Conservation (phyloP, 1,284 basidiomycete species). For the Fomitopsis schrenkii region DNA sequence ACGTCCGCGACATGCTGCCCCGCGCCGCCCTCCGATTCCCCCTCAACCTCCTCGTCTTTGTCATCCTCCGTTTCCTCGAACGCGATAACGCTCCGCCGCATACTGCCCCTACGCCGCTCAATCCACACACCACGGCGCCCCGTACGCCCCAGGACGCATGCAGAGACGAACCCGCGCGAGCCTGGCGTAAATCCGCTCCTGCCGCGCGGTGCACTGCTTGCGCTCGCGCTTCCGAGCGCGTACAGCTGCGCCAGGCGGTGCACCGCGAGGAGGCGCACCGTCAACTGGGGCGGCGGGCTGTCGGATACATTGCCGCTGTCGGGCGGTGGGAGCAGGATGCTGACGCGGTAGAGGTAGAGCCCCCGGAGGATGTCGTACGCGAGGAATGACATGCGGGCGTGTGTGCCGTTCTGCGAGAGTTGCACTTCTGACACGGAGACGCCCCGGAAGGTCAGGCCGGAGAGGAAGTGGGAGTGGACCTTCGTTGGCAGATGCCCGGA, state of each 20-base stretch:
- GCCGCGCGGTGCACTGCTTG: background rate
- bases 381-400: constrained; percentile 33
- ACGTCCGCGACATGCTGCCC: background rate
- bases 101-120: constrained; percentile 37
- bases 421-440: constrained; percentile 34
- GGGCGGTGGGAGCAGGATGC: constrained; percentile 10
- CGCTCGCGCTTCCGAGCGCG: background rate
- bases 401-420: background rate
- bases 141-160: constrained; percentile 39
- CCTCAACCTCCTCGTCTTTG: background rate
- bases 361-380: constrained; percentile 52
- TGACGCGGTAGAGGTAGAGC: constrained; percentile 43
- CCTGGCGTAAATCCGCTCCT: constrained; percentile 19
- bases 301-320: no score
- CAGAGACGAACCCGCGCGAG: constrained; percentile 39
- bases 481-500: background rate
- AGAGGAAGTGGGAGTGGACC: constrained; percentile 22
- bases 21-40: background rate
- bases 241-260: constrained; percentile 23
- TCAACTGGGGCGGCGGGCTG: constrained; percentile 21
- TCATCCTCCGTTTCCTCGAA: constrained; percentile 20
- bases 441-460: constrained; percentile 36
- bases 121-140: constrained; percentile 49
- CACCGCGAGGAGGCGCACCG: constrained; percentile 28
- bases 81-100: constrained; percentile 34